phyloP scores from a whole-genome alignment of 805 yeast species.

The Sungouiella blattae region DNA sequence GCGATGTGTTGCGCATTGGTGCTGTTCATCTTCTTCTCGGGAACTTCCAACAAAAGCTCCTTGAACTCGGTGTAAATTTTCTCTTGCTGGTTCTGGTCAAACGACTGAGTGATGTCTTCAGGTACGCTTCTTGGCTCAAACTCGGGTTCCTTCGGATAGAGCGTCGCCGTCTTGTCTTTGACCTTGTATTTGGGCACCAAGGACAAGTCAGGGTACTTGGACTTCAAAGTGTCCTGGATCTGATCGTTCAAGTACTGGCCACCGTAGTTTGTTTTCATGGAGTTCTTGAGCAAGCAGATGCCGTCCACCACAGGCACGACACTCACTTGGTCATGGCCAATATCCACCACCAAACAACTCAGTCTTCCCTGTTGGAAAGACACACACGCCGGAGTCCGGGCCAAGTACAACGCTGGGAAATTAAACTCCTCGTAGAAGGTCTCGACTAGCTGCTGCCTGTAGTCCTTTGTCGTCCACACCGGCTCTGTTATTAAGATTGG shows the following conservation, averaged over 20 bases:
- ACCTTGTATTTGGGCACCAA: constrained; percentile 44
- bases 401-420: constrained; percentile 78
- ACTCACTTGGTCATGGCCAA: constrained; percentile 74
- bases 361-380: constrained; percentile 89
- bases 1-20: constrained; percentile 19
- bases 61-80: constrained; percentile 69
- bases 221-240: constrained; percentile 38
- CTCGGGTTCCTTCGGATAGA: constrained; percentile 29
- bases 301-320: constrained; percentile 86
- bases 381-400: constrained; percentile 81
- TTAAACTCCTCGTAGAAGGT: constrained; percentile 62
- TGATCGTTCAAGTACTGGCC: constrained; percentile 65
- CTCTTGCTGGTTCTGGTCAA: constrained; percentile 53
- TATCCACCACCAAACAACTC: constrained; percentile 78
- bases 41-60: constrained; percentile 61
- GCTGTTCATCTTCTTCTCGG: constrained; percentile 31
- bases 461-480: constrained; percentile 69
- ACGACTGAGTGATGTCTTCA: constrained; percentile 42
- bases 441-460: constrained; percentile 70
- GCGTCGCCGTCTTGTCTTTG: constrained; percentile 38
- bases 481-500: constrained; percentile 86
- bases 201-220: constrained; percentile 26
- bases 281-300: constrained; percentile 65
- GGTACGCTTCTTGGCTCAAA: constrained; percentile 21
- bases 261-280: constrained; percentile 67